Conservation (phyloP, 2,329 filamentous ascomycete genomes). For the Alternaria sp. region DNA sequence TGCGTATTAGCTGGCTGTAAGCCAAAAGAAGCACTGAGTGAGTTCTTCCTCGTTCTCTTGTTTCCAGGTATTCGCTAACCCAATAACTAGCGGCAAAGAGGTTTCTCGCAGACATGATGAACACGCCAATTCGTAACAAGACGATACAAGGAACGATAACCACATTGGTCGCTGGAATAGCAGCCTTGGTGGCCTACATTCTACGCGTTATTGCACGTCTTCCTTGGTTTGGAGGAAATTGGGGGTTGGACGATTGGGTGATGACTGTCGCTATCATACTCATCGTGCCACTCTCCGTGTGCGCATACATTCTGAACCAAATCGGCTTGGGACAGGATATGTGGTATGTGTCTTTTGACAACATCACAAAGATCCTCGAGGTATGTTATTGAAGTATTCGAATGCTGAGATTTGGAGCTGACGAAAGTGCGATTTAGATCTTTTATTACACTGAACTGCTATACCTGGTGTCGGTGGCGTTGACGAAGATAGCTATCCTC, state of each 20-base stretch:
- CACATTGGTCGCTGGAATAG: slow-evolving; percentile 44
- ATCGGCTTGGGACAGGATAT: slow-evolving; percentile 61
- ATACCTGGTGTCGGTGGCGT: slow-evolving; percentile 29
- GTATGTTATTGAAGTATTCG: slow-evolving; percentile 13
- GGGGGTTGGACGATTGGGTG: slow-evolving; percentile 52
- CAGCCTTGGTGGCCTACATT: slow-evolving; percentile 42
- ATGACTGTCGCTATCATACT: slow-evolving; percentile 35
- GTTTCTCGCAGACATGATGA: slow-evolving; percentile 37
- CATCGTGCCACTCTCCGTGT: slow-evolving; percentile 28
- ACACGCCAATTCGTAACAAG: slow-evolving; percentile 45
- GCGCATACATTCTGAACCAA: slow-evolving; percentile 20
- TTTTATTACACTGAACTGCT: slow-evolving; percentile 35
- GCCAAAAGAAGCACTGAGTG: slow-evolving; percentile 37
- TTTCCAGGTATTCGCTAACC: neutral
- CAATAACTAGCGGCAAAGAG: slow-evolving; percentile 48
- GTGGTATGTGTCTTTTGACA: slow-evolving; percentile 56
- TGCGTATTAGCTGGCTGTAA: slow-evolving; percentile 35
- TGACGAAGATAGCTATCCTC: slow-evolving; percentile 43
- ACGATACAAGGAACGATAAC: slow-evolving; percentile 48
- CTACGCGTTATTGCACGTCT: slow-evolving; percentile 49
- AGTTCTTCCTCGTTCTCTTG: slow-evolving; percentile 13
- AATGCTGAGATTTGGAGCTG: neutral
- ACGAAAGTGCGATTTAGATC: slow-evolving; percentile 11
- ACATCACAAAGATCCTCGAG: slow-evolving; percentile 57
- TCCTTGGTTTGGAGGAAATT: slow-evolving; percentile 45